Conservation (phyloP, 176 grass and related monocot species). For the Raddia distichophylla region DNA sequence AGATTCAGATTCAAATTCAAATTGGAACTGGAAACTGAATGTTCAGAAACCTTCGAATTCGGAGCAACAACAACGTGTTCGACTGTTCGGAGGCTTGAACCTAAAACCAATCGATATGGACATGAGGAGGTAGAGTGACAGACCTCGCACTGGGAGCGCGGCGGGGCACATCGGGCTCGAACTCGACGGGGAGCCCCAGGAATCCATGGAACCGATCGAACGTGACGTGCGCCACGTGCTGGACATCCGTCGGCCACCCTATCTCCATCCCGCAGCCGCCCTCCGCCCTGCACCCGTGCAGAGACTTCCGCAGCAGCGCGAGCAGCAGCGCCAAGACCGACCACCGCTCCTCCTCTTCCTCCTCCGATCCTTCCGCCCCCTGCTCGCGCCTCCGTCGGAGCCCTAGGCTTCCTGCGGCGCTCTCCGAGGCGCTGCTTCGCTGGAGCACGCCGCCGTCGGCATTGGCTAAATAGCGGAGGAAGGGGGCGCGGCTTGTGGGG, state of each 20-base stretch:
- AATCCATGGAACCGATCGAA: conserved; percentile 93
- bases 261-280: conserved; percentile 72
- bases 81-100: neutral
- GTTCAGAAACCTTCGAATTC: neutral
- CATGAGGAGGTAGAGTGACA: neutral
- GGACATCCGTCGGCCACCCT: conserved; percentile 82
- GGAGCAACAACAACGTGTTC: neutral
- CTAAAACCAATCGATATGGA: conserved; percentile 6
- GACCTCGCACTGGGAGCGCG: conserved; percentile 81
- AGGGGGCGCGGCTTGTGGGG: conserved; percentile 46
- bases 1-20: neutral
- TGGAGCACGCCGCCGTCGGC: conserved; percentile 46
- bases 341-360: conserved; percentile 51
- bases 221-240: conserved; percentile 85
- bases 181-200: conserved; percentile 78
- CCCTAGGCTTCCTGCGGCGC: conserved; percentile 17
- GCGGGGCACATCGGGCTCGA: conserved; percentile 80
- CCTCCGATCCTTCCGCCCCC: conserved; percentile 31
- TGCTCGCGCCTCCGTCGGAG: conserved; percentile 18
- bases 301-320: conserved; percentile 66
- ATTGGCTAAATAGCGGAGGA: conserved; percentile 43
- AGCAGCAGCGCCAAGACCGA: conserved; percentile 78
- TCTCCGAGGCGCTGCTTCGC: conserved; percentile 19
- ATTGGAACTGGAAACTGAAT: neutral
- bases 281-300: conserved; percentile 73